Percentiles rank a stretch among this genome's conserved stretches.
Conservation (phyloP, 2,329 filamentous ascomycete species). For the Fusarium anguioides region DNA sequence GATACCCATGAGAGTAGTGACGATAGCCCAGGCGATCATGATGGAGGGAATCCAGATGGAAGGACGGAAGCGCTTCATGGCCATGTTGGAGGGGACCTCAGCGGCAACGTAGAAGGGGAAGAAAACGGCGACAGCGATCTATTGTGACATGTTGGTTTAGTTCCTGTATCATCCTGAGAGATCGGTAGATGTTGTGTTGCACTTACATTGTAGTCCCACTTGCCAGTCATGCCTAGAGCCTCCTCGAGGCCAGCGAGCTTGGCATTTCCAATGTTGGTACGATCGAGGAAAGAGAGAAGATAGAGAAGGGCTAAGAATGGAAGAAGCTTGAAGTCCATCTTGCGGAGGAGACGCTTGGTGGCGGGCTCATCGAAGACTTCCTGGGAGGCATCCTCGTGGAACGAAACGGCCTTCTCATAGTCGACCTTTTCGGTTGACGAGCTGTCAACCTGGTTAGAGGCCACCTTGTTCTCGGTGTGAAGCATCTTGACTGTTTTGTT, state of each 20-base stretch:
- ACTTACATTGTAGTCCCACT: conserved; percentile 51
- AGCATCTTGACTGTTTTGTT: conserved; percentile 35
- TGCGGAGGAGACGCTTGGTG: conserved; percentile 64
- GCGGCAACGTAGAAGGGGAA: conserved; percentile 64
- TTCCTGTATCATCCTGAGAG: neutral
- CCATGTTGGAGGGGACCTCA: conserved; percentile 67
- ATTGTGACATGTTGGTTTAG: conserved; percentile 15
- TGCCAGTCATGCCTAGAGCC: conserved; percentile 48
- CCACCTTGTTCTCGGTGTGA: conserved; percentile 26
- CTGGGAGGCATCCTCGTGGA: conserved; percentile 40
- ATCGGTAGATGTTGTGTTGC: neutral
- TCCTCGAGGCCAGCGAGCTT: conserved; percentile 64
- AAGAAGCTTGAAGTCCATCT: conserved; percentile 66
- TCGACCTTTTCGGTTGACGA: conserved; percentile 46
- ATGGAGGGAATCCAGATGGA: conserved; percentile 64
- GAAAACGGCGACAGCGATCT: conserved; percentile 61
- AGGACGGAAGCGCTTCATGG: conserved; percentile 65
- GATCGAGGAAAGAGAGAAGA: conserved; percentile 63
- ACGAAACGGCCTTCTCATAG: conserved; percentile 43
- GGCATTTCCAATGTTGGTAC: conserved; percentile 65
- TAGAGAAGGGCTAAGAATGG: conserved; percentile 70
- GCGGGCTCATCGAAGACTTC: conserved; percentile 48
- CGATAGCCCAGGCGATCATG: conserved; percentile 63
- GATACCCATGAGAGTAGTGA: conserved; percentile 62
- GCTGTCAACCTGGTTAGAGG: conserved; percentile 30